Base-by-base conservation (phyloP, 768 basidiomycete genomes). In the Phaeotremella skinneri region DNA sequence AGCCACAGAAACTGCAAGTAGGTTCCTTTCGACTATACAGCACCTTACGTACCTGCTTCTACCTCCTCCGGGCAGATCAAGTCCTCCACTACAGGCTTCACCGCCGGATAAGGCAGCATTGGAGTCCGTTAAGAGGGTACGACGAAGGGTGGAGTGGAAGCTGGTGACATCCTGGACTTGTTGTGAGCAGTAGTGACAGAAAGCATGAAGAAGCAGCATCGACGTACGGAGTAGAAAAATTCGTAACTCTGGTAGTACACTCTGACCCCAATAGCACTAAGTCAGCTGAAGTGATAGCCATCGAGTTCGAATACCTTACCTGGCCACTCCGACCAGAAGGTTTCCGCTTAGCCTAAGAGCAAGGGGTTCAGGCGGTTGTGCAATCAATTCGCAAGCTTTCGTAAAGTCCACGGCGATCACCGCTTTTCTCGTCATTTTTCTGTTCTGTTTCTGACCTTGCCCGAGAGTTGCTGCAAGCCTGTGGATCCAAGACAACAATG, bases 381-480 rank as follows among this genome's bases (percentile, higher is more conserved):
- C 83, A 52, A 94, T 91, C 37, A 91, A 81, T 34, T 81, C 83
- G 74, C 91, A 94, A 69, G 93, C 77, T 74, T 88, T 83, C 31
- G 84, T 76, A 47, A 94, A 90, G 75, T 94, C 87, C 32, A 90
- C 89, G 2, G 84, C 85, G 66, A 90, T 79, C n/a, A 93, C 86
- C 54, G 89, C 88, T 63, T 86, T 85, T 74, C 84, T 87, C 2
- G 90, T 87, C 3, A 94, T 79, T 69, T 87, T 91, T 70, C 84
- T 89, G 20, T 45, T 45, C 23, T 45, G 43, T 78, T 91, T 88
- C 14, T 85, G 83, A n/a, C 89, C 88, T 78, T 90, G 86, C 41
- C 91, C 91, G 23, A 93, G 80, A 1, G 91, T 94, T 1, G 91
- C 91, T 6, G 90, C 90, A 23, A 94, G 84, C 91, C 91, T 94